A percentile compares a stretch with the other conserved stretches of the same genome.
Conservation (phyloP, 768 basidiomycete genomes). For the Mycena galopus region DNA sequence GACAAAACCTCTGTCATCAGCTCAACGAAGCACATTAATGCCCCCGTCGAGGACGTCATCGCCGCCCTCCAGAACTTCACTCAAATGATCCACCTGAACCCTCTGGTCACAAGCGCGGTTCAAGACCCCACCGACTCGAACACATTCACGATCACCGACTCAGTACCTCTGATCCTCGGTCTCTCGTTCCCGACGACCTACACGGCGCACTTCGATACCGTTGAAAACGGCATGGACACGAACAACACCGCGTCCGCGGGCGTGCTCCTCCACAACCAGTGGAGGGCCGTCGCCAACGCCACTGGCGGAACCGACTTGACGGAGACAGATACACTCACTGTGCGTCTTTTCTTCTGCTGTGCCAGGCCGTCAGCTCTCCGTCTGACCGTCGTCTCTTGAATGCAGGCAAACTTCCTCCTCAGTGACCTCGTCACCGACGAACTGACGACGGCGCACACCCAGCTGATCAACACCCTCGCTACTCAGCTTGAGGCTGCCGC, state of each 20-base stretch:
- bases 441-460: slow-evolving; percentile 31
- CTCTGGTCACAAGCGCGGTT: slow-evolving; percentile 29
- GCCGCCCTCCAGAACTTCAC: slow-evolving; percentile 34
- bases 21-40: slow-evolving; percentile 36
- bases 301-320: slow-evolving; percentile 34
- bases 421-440: slow-evolving; percentile 16
- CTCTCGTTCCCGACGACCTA: slow-evolving; percentile 32
- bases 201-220: slow-evolving; percentile 26
- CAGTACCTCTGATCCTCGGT: slow-evolving; percentile 31
- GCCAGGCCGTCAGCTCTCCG: not conserved
- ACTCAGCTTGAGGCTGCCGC: slow-evolving; percentile 28
- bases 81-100: slow-evolving; percentile 35
- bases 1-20: slow-evolving; percentile 32
- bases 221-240: slow-evolving; percentile 32
- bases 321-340: slow-evolving; percentile 35
- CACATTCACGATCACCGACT: slow-evolving; percentile 28
- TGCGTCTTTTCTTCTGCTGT: not conserved
- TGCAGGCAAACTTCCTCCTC: slow-evolving; percentile 35
- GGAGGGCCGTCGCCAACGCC: slow-evolving; percentile 32
- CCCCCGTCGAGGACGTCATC: slow-evolving; percentile 29
- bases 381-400: not conserved
- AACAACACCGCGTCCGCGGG: slow-evolving; percentile 32
- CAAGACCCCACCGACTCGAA: slow-evolving; percentile 28
- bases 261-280: slow-evolving; percentile 34
- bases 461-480: slow-evolving; percentile 34